phyloP scores from a whole-genome alignment of 352 stramenopile genomes.

The Elongisporangium undulatum region DNA sequence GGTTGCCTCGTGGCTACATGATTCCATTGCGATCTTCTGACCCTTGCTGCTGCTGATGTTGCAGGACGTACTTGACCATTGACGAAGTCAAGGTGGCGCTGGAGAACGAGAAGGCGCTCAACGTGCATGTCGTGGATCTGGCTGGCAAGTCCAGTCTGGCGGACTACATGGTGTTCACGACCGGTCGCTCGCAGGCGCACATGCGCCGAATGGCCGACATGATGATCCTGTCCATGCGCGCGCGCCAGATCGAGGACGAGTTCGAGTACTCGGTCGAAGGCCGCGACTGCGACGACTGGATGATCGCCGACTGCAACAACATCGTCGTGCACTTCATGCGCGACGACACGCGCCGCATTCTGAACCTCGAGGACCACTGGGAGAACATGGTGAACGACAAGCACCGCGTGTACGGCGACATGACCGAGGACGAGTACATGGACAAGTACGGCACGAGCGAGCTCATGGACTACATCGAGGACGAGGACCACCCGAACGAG shows the following conservation, averaged over 20 bases:
- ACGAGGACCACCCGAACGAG: slow-evolving; percentile 43
- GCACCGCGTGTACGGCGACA: slow-evolving; percentile 73
- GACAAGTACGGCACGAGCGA: slow-evolving; percentile 84
- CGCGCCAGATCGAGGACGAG: slow-evolving; percentile 52
- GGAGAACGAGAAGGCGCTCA: slow-evolving; percentile 68
- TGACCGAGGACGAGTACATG: slow-evolving; percentile 85
- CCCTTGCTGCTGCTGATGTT: not conserved
- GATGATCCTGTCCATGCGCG: slow-evolving; percentile 84
- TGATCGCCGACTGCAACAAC: slow-evolving; percentile 90
- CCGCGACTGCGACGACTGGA: slow-evolving; percentile 90
- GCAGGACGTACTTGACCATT: slow-evolving; percentile 63
- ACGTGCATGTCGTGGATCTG: slow-evolving; percentile 75
- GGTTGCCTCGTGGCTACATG: not conserved
- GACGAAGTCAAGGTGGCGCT: slow-evolving; percentile 64
- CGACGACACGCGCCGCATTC: slow-evolving; percentile 65
- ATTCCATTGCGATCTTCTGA: not conserved
- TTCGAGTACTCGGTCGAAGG: slow-evolving; percentile 85
- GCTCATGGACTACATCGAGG: slow-evolving; percentile 77
- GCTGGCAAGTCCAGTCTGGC: slow-evolving; percentile 76
- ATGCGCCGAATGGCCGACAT: slow-evolving; percentile 88
- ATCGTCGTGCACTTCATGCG: slow-evolving; percentile 89
- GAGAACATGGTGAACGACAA: slow-evolving; percentile 84
- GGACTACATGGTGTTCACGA: slow-evolving; percentile 89
- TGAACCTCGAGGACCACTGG: slow-evolving; percentile 78
- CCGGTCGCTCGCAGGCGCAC: slow-evolving; percentile 72